These are phyloP conservation scores for Hordeum vulgare DNA, from an alignment of 176 grass and related monocot species.

Conservation along the genomic window MorexV3_pseudomolecules_assembly NC_058522.1:34009257-34009756, in stretches of 20 bases:
- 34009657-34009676: no score
- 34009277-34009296: no score
- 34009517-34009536: slow-evolving; percentile 56
- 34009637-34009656: no score
- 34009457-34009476: slow-evolving; percentile 40
- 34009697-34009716: no score
- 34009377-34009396: slow-evolving; percentile 45
- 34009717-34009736: no score
- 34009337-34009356: background rate
- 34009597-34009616: no score
- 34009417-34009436: slow-evolving; percentile 30
- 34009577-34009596: no score
- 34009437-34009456: slow-evolving; percentile 67
- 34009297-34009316: background rate
- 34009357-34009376: slow-evolving; percentile 36
- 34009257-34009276: no score
- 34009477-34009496: slow-evolving; percentile 47
- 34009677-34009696: no score
- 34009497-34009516: slow-evolving; percentile 42
- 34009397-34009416: slow-evolving; percentile 34
- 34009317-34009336: background rate
- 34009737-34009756: no score
- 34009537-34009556: background rate
- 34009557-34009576: no score
- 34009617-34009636: no score